Percentiles rank a stretch among this genome's conserved stretches.
Evolutionary conservation across 2,329 filamentous ascomycete genomes (phyloP).

Genomic region (Neofusicoccum sp.): DNA sequence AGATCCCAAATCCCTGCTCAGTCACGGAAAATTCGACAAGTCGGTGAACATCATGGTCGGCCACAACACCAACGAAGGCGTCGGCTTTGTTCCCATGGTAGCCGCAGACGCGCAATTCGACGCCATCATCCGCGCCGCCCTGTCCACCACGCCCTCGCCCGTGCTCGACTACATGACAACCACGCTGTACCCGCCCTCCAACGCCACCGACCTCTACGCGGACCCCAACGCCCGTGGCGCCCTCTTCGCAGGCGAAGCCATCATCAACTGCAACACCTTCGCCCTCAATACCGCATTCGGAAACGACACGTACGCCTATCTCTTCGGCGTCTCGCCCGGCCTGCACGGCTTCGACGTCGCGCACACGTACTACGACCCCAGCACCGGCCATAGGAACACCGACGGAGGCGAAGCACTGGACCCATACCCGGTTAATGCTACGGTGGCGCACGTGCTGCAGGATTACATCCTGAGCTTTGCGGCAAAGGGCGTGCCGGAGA

Average conservation of each 20-base stretch:
- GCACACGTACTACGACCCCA: constrained; percentile 20
- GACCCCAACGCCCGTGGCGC: not conserved
- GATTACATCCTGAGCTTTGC: constrained; percentile 50
- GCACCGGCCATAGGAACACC: not conserved
- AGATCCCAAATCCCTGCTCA: constrained; percentile 50
- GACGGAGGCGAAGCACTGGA: not conserved
- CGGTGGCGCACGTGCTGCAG: constrained; percentile 48
- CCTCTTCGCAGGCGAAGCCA: constrained; percentile 3
- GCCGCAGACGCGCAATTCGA: not conserved
- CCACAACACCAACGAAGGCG: constrained; percentile 47
- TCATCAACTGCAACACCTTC: constrained; percentile 22
- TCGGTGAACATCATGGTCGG: constrained; percentile 50
- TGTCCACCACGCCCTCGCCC: not conserved
- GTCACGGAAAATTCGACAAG: constrained; percentile 48
- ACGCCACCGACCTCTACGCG: not conserved
- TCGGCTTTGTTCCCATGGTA: not conserved
- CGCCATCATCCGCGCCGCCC: not conserved
- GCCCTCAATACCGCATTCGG: not conserved
- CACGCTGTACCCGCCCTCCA: constrained; percentile 9
- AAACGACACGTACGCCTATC: constrained; percentile 20
- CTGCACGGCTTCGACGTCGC: constrained; percentile 21
- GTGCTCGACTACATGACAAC: not conserved
- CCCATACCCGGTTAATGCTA: constrained; percentile 28
- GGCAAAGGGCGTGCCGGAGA: constrained; percentile 38
- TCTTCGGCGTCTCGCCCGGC: constrained; percentile 21